A percentile compares a stretch with the other conserved stretches of the same genome.
Evolutionary conservation across 192 early-diverging fungal genomes (phyloP).

Genomic region (Umbelopsis isabellina): DNA sequence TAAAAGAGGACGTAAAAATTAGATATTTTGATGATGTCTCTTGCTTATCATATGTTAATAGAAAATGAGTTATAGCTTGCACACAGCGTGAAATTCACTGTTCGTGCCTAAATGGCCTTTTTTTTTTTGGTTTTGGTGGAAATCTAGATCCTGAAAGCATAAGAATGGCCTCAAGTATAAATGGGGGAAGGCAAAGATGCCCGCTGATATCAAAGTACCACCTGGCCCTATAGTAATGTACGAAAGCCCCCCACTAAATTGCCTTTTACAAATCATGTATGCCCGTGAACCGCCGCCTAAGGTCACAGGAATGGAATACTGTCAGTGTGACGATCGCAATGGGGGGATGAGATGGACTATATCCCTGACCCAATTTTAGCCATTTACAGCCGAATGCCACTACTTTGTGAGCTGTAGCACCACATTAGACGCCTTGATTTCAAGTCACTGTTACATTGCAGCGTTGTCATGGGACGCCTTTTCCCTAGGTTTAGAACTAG

Average conservation of each 20-base stretch:
- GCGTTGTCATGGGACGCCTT: conserved; percentile 10
- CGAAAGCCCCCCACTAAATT: no score
- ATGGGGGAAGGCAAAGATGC: no score
- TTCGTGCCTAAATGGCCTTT: no score
- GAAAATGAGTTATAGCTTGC: neutral
- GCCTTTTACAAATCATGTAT: neutral
- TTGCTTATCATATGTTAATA: conserved; percentile 1
- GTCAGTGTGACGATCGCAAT: conserved; percentile 21
- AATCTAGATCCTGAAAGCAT: no score
- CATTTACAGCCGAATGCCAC: no score
- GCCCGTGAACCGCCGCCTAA: conserved; percentile 15
- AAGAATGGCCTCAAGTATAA: no score
- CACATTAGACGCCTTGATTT: neutral
- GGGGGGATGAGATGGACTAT: neutral
- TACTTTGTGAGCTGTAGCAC: conserved; percentile 2
- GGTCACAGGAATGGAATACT: conserved; percentile 9
- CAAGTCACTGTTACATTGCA: conserved; percentile 23
- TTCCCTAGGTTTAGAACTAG: neutral
- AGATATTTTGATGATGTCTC: neutral
- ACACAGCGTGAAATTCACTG: no score
- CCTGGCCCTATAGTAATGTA: no score
- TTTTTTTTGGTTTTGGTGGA: no score
- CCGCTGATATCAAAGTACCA: no score
- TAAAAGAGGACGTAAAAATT: conserved; percentile 24
- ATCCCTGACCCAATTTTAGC: neutral